phyloP scores from a whole-genome alignment of 352 stramenopile species.

The Globisporangium orthogonon region DNA sequence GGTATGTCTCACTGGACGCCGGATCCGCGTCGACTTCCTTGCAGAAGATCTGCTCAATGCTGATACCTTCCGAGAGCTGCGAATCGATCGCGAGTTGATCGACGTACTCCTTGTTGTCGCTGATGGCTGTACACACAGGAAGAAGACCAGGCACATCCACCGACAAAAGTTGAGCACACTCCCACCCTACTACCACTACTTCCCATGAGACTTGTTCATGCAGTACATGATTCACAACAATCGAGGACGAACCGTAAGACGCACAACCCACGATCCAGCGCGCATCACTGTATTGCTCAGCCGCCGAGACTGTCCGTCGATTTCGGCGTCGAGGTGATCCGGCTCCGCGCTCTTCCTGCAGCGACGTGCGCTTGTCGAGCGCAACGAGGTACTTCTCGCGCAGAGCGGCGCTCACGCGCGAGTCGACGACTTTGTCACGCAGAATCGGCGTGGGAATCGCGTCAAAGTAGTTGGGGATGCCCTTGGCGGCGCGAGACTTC shows the following conservation, averaged over 20 bases:
- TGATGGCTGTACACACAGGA: conserved; percentile 35
- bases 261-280: conserved; percentile 65
- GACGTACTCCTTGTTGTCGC: conserved; percentile 80
- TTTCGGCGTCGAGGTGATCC: conserved; percentile 27
- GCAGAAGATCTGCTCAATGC: conserved; percentile 61
- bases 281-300: conserved; percentile 41
- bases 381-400: conserved; percentile 42
- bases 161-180: not conserved
- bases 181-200: not conserved
- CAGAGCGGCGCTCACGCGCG: conserved; percentile 24
- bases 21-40: conserved; percentile 4
- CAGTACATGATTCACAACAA: not conserved
- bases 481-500: conserved; percentile 46
- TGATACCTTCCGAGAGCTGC: conserved; percentile 51
- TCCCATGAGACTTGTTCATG: too few species aligned
- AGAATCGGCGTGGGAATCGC: conserved; percentile 59
- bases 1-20: conserved; percentile 6
- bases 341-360: conserved; percentile 5
- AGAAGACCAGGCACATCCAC: not conserved
- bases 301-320: conserved; percentile 26
- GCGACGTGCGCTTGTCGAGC: conserved; percentile 23
- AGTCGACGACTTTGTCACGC: conserved; percentile 35
- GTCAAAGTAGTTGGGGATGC: conserved; percentile 83
- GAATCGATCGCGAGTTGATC: conserved; percentile 72
- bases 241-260: conserved; percentile 49